A percentile compares a stretch with the other conserved stretches of the same genome.
Evolutionary conservation across 257 asterid genomes (phyloP).

Genomic region (Ajuga chamaepitys): DNA sequence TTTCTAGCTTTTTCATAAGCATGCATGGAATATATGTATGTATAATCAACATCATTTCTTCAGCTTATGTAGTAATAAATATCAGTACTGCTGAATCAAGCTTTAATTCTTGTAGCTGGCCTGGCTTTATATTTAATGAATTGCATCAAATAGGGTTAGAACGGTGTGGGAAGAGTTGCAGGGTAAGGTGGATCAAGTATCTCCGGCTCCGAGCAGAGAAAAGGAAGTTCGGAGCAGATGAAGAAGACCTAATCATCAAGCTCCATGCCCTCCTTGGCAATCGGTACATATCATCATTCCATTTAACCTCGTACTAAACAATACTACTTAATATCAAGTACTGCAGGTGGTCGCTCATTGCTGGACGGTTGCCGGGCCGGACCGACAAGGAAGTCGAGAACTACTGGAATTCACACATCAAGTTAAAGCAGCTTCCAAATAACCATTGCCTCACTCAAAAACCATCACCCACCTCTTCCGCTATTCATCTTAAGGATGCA

Average conservation of each 20-base stretch:
- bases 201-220: slow-evolving; percentile 27
- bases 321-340: too few species aligned
- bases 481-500: too few species aligned
- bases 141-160: slow-evolving; percentile 33
- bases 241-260: slow-evolving; percentile 45
- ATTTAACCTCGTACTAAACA: too few species aligned
- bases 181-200: slow-evolving; percentile 27
- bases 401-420: slow-evolving; percentile 40
- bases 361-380: slow-evolving; percentile 45
- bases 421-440: slow-evolving; percentile 30
- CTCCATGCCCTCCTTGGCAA: slow-evolving; percentile 52
- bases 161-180: slow-evolving; percentile 36
- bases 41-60: too few species aligned
- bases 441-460: slow-evolving; percentile 28
- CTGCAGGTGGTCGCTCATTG: slow-evolving; percentile 49
- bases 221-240: slow-evolving; percentile 27
- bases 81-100: too few species aligned
- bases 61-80: too few species aligned
- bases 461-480: too few species aligned
- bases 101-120: too few species aligned
- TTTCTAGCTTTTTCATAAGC: neutral
- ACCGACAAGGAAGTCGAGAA: slow-evolving; percentile 37
- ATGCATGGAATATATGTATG: too few species aligned
- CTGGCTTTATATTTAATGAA: too few species aligned
- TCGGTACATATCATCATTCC: too few species aligned